phyloP scores from a whole-genome alignment of 768 basidiomycete genomes.

The Trametes meyenii region DNA sequence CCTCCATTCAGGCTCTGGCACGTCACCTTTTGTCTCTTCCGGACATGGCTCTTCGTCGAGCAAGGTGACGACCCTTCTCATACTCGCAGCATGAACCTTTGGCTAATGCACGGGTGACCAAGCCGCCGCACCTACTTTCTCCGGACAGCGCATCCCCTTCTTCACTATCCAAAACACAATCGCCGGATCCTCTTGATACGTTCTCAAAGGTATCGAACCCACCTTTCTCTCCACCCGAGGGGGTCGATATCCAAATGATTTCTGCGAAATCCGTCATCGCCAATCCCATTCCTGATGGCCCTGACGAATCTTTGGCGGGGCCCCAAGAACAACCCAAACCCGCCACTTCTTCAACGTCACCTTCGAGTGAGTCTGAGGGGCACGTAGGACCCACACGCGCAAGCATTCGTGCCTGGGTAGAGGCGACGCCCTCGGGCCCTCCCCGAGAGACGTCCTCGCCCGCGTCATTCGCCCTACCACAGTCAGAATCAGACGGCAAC shows the following conservation, averaged over 20 bases:
- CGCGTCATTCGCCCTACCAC: not conserved
- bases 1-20: not conserved
- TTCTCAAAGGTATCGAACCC: not conserved
- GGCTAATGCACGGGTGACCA: not conserved
- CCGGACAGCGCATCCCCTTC: not conserved
- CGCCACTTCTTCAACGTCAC: not conserved
- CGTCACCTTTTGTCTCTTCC: not conserved
- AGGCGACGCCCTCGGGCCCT: constrained; percentile 15
- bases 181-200: constrained; percentile 1
- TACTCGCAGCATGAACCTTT: too few relatives aligned
- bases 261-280: not conserved
- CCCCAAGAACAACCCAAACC: not conserved
- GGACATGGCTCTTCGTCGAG: not conserved
- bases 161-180: not conserved
- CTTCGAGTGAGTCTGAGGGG: constrained; percentile 5
- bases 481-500: constrained; percentile 4
- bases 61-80: not conserved
- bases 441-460: constrained; percentile 10
- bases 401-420: constrained; percentile 20
- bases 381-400: constrained; percentile 18
- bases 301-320: not conserved
- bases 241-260: too few relatives aligned
- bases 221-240: not conserved
- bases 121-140: not conserved
- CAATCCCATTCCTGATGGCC: not conserved